Evolutionary conservation across 2,329 filamentous ascomycete genomes (phyloP), one percentile per base, ranked within the genome.

Genomic region (Penicillium concentricum): DNA sequence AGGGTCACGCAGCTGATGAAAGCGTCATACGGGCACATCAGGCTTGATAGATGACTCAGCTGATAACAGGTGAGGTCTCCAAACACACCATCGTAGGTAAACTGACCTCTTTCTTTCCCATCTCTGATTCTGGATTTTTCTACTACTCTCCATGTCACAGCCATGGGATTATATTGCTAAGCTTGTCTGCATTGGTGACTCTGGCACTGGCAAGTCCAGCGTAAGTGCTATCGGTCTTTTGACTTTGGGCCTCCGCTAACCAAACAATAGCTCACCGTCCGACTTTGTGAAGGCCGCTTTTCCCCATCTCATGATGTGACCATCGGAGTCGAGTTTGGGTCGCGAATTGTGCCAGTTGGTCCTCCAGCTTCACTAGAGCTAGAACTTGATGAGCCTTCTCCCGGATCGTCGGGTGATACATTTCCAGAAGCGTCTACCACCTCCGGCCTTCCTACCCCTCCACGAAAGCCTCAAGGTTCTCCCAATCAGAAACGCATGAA

Each of bases 101-200:
- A 41, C 38, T 35, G 15, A 45, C 43, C 41, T 57, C 37, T 51
- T 45, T 35, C 28, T 34, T 53, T 43, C 44, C 24, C 34, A 38
- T 50, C 35, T 56, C 32, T 50, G 9, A 50, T 43, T 52, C 28
- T 51, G 10, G 38, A 20, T 38, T 56, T n/a, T 28, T 43, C 39
- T 60, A 32, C 30, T 32, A 32, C 66, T 72, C 70, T 72, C 70
- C 69, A 77, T 77, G 75, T 77, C 74, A 72, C 73, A 75, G 69
- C 88, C 91, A 76, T 97, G 93, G 93, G 92, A 97, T 80, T 97
- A 95, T 81, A 99, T 97, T 73, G 92, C 93, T 76, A 99, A 99
- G 79, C 90, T 99, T 69, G 93, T 97, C 72, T 96, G 91, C 79
- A 92, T 99, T 70, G 94, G 94, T 75, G 94, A 97, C 80, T 94